phyloP scores from a whole-genome alignment of 2,329 filamentous ascomycete species.

The Trichoderma aggressivum region DNA sequence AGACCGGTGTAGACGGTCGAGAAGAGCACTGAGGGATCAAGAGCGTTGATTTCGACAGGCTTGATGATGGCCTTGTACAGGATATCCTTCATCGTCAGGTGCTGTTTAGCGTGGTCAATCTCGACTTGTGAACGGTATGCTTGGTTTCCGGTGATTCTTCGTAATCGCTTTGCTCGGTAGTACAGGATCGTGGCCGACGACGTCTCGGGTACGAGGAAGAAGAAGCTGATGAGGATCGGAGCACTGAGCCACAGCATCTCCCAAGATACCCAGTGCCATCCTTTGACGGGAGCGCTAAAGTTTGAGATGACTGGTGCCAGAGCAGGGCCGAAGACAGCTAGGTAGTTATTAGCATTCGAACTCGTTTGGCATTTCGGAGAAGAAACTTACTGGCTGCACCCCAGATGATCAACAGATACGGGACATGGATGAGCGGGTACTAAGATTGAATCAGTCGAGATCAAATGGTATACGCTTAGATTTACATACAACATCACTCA shows the following conservation, averaged over 20 bases:
- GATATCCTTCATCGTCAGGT: neutral
- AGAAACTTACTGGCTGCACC: neutral
- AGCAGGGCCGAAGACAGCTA: neutral
- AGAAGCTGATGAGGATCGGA: neutral
- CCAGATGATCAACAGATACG: neutral
- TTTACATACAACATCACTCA: neutral
- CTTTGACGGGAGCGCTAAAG: neutral
- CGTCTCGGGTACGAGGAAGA: neutral
- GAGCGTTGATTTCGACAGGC: neutral
- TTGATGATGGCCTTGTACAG: neutral
- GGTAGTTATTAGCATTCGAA: neutral
- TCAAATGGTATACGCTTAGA: neutral
- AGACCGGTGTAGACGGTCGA: neutral
- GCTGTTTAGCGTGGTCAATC: neutral
- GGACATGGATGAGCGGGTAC: neutral
- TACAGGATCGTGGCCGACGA: neutral
- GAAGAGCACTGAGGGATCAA: neutral
- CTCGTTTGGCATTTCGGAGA: neutral
- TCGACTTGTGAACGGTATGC: neutral
- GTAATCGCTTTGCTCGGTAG: neutral
- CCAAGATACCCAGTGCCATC: neutral
- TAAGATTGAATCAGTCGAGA: neutral
- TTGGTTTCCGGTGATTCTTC: neutral
- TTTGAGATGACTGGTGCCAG: neutral
- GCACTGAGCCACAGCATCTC: neutral